Conservation (phyloP, 768 basidiomycete genomes). For the Fistulinella prunicolor region DNA sequence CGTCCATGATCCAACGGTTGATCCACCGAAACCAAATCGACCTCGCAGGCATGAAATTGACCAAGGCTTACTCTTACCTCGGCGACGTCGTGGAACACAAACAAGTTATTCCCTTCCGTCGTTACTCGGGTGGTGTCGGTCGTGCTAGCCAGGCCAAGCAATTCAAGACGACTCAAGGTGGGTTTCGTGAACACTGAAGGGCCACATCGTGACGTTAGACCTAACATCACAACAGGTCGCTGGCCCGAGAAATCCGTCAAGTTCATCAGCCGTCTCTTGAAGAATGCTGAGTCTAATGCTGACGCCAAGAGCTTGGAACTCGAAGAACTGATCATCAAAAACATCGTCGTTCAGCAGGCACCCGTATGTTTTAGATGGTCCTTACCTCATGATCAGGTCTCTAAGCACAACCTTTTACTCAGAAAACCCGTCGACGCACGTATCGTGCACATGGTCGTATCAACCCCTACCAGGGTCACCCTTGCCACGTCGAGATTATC, state of each 20-base stretch:
- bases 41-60: constrained; percentile 76
- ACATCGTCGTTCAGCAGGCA: constrained; percentile 97
- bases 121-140: constrained; percentile 94
- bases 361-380: constrained; percentile 58
- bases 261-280: constrained; percentile 90
- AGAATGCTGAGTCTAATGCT: constrained; percentile 99
- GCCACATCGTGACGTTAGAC: background rate
- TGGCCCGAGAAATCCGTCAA: constrained; percentile 99
- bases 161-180: constrained; percentile 95
- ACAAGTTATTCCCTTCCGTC: constrained; percentile 92
- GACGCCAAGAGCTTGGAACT: constrained; percentile 94
- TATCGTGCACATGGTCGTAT: constrained; percentile 98
- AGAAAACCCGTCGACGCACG: constrained; percentile 99
- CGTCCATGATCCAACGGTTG: constrained; percentile 22
- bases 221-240: constrained; percentile 62
- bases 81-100: constrained; percentile 95
- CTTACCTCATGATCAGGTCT: background rate
- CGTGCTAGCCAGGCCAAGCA: constrained; percentile 93
- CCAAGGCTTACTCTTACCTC: constrained; percentile 95
- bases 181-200: constrained; percentile 27
- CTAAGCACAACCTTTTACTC: constrained; percentile 1
- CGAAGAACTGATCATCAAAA: constrained; percentile 92
- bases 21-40: constrained; percentile 1
- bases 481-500: constrained; percentile 95
- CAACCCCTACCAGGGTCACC: constrained; percentile 99